A percentile compares a stretch with the other conserved stretches of the same genome.
These are phyloP conservation scores for Coniferiporia weirii DNA, from an alignment of 1,284 basidiomycete species.

Conservation along the genomic window DNA sequence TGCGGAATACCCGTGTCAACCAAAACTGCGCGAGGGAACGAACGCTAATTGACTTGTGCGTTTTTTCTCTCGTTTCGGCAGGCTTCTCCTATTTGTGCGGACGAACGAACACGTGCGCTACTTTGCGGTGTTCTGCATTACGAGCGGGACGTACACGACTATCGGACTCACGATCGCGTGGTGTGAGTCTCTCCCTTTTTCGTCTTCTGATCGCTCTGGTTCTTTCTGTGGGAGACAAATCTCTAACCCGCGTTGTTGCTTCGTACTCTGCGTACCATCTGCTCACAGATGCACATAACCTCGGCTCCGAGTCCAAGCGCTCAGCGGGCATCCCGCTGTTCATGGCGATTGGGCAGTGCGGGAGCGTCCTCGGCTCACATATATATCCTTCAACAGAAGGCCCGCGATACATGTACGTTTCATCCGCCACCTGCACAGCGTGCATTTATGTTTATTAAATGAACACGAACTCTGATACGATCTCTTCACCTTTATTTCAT, in stretches of 20 bases:
- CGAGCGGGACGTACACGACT: constrained; percentile 62
- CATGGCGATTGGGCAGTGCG: constrained; percentile 71
- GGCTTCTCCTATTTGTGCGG: constrained; percentile 45
- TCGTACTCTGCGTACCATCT: no score
- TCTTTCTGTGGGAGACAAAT: background rate
- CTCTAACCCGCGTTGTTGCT: no score
- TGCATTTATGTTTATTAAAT: no score
- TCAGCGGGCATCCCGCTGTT: constrained; percentile 71
- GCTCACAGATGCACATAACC: constrained; percentile 57
- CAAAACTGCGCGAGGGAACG: background rate
- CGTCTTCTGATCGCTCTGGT: background rate
- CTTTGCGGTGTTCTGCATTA: constrained; percentile 66
- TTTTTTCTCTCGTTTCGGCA: constrained; percentile 23
- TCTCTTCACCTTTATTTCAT: background rate
- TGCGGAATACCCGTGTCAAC: background rate
- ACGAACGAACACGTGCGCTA: constrained; percentile 50
- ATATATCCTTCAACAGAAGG: constrained; percentile 60
- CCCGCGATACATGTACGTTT: constrained; percentile 52
- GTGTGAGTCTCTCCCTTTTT: constrained; percentile 44
- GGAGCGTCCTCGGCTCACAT: constrained; percentile 68
- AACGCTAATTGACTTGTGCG: background rate
- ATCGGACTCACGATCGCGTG: constrained; percentile 66
- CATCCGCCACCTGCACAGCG: constrained; percentile 17
- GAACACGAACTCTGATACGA: background rate
- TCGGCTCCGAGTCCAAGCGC: constrained; percentile 74